Conservation (phyloP, 768 basidiomycete genomes). For the Pleurotus eryngii region DNA sequence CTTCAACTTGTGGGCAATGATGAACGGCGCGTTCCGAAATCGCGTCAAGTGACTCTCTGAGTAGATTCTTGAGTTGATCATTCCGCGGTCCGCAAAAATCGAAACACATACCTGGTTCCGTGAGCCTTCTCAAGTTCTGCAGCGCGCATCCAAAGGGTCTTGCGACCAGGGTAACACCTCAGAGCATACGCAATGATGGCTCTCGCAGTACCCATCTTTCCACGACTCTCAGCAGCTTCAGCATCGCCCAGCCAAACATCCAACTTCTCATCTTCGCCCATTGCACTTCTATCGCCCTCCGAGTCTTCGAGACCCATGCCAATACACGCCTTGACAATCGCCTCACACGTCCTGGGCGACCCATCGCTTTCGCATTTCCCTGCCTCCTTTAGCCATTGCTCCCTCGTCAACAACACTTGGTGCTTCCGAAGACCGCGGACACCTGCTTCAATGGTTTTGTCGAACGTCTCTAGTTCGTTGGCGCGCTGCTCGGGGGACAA, state of each 20-base stretch:
- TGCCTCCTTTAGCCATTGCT: slow-evolving; percentile 96
- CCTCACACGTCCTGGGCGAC: slow-evolving; percentile 83
- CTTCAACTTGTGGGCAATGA: slow-evolving; percentile 93
- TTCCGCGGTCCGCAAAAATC: background rate
- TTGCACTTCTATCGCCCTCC: background rate
- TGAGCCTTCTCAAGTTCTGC: slow-evolving; percentile 92
- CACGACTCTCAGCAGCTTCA: slow-evolving; percentile 71
- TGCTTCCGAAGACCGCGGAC: slow-evolving; percentile 77
- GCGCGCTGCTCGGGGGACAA: slow-evolving; percentile 50
- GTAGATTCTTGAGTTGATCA: background rate
- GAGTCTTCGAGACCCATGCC: slow-evolving; percentile 78
- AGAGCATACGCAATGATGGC: slow-evolving; percentile 90
- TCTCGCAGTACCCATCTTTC: slow-evolving; percentile 77
- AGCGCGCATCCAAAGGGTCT: slow-evolving; percentile 84
- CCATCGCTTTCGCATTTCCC: slow-evolving; percentile 88
- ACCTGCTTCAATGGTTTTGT: slow-evolving; percentile 85
- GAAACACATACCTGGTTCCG: slow-evolving; percentile 60
- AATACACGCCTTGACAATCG: slow-evolving; percentile 92
- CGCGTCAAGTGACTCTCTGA: slow-evolving; percentile 74
- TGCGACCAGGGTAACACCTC: slow-evolving; percentile 84
- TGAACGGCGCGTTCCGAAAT: slow-evolving; percentile 81
- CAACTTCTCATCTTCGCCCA: slow-evolving; percentile 77
- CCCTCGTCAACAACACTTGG: slow-evolving; percentile 82
- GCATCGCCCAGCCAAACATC: slow-evolving; percentile 93
- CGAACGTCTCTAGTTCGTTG: slow-evolving; percentile 71